A percentile compares a stretch with the other conserved stretches of the same genome.
Evolutionary conservation across 441 rosid species (phyloP).

Genomic region (Flueggea neowawraea): DNA sequence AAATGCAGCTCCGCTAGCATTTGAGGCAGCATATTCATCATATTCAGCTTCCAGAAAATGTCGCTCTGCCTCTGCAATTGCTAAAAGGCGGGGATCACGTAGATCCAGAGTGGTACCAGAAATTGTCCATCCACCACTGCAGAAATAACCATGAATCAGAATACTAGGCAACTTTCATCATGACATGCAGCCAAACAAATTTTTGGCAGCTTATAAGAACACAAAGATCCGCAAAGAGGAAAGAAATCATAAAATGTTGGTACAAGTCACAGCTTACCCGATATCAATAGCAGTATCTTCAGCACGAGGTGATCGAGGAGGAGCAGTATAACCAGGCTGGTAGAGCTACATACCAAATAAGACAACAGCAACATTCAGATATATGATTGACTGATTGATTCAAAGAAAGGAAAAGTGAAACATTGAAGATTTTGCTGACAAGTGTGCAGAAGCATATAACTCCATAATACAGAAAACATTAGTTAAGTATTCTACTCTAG

Average conservation of each 20-base stretch:
- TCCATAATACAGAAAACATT: too few relatives aligned
- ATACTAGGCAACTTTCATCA: neutral
- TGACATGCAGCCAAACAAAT: too few relatives aligned
- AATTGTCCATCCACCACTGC: slow-evolving; percentile 95
- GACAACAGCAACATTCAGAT: slow-evolving; percentile 12
- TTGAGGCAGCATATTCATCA: slow-evolving; percentile 81
- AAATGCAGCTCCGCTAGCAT: slow-evolving; percentile 88
- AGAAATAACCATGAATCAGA: slow-evolving; percentile 22
- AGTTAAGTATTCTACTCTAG: too few relatives aligned
- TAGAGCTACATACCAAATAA: slow-evolving; percentile 44
- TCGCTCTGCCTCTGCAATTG: slow-evolving; percentile 91
- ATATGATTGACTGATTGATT: neutral
- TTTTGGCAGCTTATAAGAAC: too few relatives aligned
- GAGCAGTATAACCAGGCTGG: slow-evolving; percentile 76
- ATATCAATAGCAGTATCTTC: slow-evolving; percentile 81
- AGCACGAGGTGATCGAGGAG: slow-evolving; percentile 46
- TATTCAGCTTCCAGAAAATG: slow-evolving; percentile 82
- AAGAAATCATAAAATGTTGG: neutral
- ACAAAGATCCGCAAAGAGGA: neutral
- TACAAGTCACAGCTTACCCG: slow-evolving; percentile 47
- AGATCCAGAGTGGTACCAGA: slow-evolving; percentile 80
- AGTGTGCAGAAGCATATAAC: too few relatives aligned
- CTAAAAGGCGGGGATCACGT: slow-evolving; percentile 81
- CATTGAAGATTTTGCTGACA: too few relatives aligned
- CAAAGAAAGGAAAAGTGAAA: too few relatives aligned